phyloP scores from a whole-genome alignment of 176 grass and related monocot species.

The Cenchrus americanus region DNA sequence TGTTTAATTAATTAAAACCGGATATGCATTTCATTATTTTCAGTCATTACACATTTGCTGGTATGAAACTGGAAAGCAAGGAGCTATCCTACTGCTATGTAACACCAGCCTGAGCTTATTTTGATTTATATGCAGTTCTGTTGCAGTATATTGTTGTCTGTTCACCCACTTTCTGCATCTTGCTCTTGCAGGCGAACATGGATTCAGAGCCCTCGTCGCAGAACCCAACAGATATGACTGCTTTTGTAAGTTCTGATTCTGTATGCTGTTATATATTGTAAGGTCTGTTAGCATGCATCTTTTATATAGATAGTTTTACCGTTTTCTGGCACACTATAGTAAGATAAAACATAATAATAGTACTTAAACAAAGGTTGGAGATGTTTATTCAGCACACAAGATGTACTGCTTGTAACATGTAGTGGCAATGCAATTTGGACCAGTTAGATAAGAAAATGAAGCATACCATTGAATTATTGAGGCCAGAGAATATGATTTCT shows the following conservation, averaged over 20 bases:
- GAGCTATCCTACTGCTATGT: constrained; percentile 7
- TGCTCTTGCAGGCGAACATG: constrained; percentile 60
- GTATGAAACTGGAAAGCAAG: not conserved
- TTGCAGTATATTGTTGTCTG: not conserved
- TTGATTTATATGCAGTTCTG: constrained; percentile 17
- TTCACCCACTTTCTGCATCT: constrained; percentile 5
- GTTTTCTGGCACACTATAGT: not conserved
- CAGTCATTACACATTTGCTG: not conserved
- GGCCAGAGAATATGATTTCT: not conserved
- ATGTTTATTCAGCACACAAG: not conserved
- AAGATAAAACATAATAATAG: not conserved
- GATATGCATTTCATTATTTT: not conserved
- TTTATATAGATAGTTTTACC: constrained; percentile 11
- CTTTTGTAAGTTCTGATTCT: constrained; percentile 71
- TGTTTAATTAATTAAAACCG: not conserved
- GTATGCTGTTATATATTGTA: not conserved
- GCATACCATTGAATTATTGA: not conserved
- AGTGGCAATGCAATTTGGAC: constrained; percentile 17
- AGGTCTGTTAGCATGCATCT: constrained; percentile 7
- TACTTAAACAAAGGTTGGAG: not conserved
- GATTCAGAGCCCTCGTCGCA: constrained; percentile 76
- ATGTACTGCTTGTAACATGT: not conserved
- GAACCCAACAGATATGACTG: constrained; percentile 88
- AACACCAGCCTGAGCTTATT: constrained; percentile 26
- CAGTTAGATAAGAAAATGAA: not conserved